phyloP scores from a whole-genome alignment of 169 alveolate genomes.

The Eimeria sp. region DNA sequence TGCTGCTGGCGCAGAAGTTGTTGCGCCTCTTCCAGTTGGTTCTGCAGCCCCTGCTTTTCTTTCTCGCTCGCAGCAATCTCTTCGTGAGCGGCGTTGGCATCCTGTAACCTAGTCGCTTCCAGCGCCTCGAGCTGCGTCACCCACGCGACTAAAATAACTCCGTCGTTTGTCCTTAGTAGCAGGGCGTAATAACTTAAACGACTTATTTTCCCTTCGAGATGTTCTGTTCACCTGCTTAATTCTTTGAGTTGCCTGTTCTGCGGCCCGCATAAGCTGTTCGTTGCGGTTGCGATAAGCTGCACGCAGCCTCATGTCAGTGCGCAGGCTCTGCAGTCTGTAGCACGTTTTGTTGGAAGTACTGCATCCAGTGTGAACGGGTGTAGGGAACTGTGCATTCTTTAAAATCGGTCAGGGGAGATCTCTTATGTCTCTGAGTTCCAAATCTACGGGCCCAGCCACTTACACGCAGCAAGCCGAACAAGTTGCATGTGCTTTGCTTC shows the following conservation, averaged over 20 bases:
- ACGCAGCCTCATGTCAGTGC: conserved; percentile 20
- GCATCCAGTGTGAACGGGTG: not conserved
- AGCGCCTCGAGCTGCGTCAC: conserved; percentile 50
- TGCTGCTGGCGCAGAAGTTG: conserved; percentile 51
- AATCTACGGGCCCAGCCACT: not conserved
- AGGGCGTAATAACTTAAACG: not conserved
- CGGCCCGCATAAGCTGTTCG: conserved; percentile 35
- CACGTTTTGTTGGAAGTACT: not conserved
- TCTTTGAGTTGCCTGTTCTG: conserved; percentile 35
- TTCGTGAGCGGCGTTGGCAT: conserved; percentile 15
- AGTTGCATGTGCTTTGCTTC: conserved; percentile 59
- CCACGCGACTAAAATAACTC: not conserved
- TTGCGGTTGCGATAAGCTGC: conserved; percentile 66
- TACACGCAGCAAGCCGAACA: conserved; percentile 69
- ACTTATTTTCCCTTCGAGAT: not conserved
- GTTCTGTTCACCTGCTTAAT: not conserved
- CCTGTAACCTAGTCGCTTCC: conserved; percentile 32
- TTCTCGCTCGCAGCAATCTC: not conserved
- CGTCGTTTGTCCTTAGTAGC: too few species aligned
- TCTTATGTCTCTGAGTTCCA: not conserved
- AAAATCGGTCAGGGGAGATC: not conserved
- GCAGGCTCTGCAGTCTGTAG: not conserved
- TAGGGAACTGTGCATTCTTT: not conserved
- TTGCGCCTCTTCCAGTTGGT: conserved; percentile 48
- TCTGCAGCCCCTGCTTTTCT: conserved; percentile 38